Percentiles rank a stretch among this genome's conserved stretches.
These are phyloP conservation scores for Aspergillus wentii DNA, from an alignment of 495 filamentous ascomycete species.

Conservation along the genomic window DNA sequence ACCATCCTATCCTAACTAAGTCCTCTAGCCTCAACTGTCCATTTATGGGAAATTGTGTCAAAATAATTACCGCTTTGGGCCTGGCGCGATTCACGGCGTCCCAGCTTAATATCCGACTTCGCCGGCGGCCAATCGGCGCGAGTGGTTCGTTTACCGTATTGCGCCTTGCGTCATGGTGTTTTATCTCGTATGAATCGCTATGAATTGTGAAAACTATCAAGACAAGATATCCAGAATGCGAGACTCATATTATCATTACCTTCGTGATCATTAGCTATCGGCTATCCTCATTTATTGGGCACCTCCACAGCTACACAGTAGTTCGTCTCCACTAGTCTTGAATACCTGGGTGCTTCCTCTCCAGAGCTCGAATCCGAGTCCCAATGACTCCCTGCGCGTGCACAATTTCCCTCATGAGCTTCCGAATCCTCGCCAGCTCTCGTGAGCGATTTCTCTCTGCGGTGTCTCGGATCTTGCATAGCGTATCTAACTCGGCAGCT, in stretches of 20 bases:
- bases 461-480: slow-evolving; percentile 11
- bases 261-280: too few relatives aligned
- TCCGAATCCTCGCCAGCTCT: slow-evolving; percentile 16
- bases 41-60: too few relatives aligned
- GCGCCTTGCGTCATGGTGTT: slow-evolving; percentile 7
- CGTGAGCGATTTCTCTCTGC: slow-evolving; percentile 18
- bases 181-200: not conserved
- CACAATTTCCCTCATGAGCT: slow-evolving; percentile 9
- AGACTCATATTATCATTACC: too few relatives aligned
- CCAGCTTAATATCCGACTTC: slow-evolving; percentile 10
- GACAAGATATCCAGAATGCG: not conserved
- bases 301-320: not conserved
- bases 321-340: not conserved
- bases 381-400: slow-evolving; percentile 12
- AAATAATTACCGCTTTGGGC: too few relatives aligned
- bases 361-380: slow-evolving; percentile 9
- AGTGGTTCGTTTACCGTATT: not conserved
- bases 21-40: too few relatives aligned
- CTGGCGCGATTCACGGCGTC: slow-evolving; percentile 5
- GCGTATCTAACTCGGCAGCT: slow-evolving; percentile 17
- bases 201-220: not conserved
- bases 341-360: slow-evolving; percentile 1
- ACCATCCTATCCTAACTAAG: too few relatives aligned
- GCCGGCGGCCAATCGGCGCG: not conserved
- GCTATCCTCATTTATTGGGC: too few relatives aligned